Conservation (phyloP, 2,329 filamentous ascomycete genomes). For the Lasiodiplodia gonubiensis region DNA sequence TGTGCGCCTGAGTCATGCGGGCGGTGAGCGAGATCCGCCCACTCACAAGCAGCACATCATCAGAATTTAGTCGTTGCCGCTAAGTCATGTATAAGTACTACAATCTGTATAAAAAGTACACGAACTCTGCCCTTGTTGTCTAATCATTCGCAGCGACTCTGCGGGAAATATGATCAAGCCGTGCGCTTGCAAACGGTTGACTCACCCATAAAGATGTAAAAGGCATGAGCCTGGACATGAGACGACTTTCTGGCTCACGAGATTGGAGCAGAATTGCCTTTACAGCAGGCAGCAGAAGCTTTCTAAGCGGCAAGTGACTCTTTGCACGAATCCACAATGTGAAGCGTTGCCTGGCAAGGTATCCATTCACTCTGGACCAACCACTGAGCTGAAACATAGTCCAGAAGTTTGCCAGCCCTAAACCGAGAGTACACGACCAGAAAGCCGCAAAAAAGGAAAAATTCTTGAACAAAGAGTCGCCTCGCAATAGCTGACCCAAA, state of each 20-base stretch:
- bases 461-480: background rate
- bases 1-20: slow-evolving; percentile 24
- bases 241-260: background rate
- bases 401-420: background rate
- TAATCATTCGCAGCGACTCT: too few relatives aligned
- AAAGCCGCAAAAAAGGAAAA: background rate
- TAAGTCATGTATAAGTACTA: background rate
- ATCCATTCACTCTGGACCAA: slow-evolving; percentile 1
- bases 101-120: background rate
- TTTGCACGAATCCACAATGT: background rate
- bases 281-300: background rate
- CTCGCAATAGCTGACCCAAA: background rate
- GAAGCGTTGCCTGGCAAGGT: background rate
- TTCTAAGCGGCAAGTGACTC: background rate
- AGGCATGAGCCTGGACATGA: slow-evolving; percentile 2
- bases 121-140: background rate
- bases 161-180: background rate
- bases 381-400: background rate
- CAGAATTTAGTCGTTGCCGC: slow-evolving; percentile 3
- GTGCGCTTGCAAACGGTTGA: background rate
- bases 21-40: slow-evolving; percentile 23
- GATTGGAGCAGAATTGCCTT: background rate
- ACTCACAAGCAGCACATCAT: background rate
- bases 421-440: slow-evolving; percentile 1
- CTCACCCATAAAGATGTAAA: background rate